Conservation (phyloP, 2,329 filamentous ascomycete genomes). For the Didymella segeticola region DNA sequence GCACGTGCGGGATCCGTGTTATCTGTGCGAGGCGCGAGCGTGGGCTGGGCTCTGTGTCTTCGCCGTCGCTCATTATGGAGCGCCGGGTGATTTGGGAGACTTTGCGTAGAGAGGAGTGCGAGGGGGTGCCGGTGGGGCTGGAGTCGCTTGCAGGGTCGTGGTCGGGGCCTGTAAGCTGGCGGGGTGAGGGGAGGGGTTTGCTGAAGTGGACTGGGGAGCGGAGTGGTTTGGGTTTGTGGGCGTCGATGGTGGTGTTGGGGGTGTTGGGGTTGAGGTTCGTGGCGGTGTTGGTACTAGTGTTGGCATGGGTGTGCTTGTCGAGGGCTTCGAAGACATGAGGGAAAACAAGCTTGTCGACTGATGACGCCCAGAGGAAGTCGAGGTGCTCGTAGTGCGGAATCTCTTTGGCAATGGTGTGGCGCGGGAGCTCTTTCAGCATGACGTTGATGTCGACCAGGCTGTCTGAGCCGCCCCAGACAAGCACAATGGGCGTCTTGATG, state of each 20-base stretch:
- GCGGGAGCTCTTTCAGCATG: constrained; percentile 88
- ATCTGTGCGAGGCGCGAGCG: constrained; percentile 23
- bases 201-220: constrained; percentile 39
- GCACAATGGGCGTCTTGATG: constrained; percentile 92
- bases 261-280: not conserved
- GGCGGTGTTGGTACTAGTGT: not conserved
- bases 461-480: constrained; percentile 93
- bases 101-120: constrained; percentile 8
- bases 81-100: constrained; percentile 12
- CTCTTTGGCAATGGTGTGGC: constrained; percentile 82
- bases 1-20: constrained; percentile 28
- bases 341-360: constrained; percentile 85
- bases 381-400: constrained; percentile 95
- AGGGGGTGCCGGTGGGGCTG: constrained; percentile 8
- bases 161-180: constrained; percentile 24
- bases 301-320: constrained; percentile 64
- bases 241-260: not conserved
- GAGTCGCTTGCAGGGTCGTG: constrained; percentile 17
- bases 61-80: constrained; percentile 7
- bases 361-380: constrained; percentile 92
- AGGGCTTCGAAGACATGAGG: constrained; percentile 90
- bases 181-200: constrained; percentile 35
- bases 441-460: constrained; percentile 91
- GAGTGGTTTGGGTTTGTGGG: constrained; percentile 31
- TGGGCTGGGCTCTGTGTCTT: constrained; percentile 14